phyloP scores from a whole-genome alignment of 192 early-diverging fungal species.

The Podila epicladia region DNA sequence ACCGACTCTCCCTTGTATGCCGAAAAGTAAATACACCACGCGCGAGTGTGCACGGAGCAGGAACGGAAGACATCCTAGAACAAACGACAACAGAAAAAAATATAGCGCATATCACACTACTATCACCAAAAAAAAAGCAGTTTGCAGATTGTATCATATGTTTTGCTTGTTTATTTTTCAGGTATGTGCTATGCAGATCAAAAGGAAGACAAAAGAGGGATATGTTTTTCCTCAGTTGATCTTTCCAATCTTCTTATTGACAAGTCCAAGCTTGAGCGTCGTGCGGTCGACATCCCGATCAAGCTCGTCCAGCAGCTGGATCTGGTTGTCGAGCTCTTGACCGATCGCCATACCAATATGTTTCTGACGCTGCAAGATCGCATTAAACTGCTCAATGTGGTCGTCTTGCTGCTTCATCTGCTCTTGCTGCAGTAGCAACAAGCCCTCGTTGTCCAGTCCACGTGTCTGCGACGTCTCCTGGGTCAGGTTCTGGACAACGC shows the following conservation, averaged over 20 bases:
- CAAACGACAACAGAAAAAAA: neutral
- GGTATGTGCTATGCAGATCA: too few species aligned
- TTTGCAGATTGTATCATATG: too few species aligned
- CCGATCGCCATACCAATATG: constrained; percentile 89
- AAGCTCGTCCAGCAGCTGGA: constrained; percentile 86
- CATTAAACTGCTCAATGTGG: constrained; percentile 76
- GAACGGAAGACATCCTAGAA: neutral
- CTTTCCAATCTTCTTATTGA: constrained; percentile 83
- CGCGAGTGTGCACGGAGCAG: too few species aligned
- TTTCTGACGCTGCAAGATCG: constrained; percentile 83
- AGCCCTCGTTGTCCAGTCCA: constrained; percentile 76
- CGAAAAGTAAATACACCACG: constrained; percentile 25
- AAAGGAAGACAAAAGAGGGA: neutral
- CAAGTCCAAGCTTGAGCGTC: constrained; percentile 74
- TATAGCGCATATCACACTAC: neutral
- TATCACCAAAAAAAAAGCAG: neutral
- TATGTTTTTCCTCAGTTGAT: constrained; percentile 55
- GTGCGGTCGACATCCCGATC: constrained; percentile 84
- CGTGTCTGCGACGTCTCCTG: constrained; percentile 85
- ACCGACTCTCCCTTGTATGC: constrained; percentile 56
- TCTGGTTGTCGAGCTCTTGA: constrained; percentile 92
- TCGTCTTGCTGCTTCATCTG: constrained; percentile 88
- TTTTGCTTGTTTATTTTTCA: too few species aligned
- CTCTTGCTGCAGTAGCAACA: constrained; percentile 80
- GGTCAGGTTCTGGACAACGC: constrained; percentile 56